Evolutionary conservation across 257 asterid species (phyloP), one percentile per base, ranked within the genome.

Genomic region (Scutellaria minor): DNA sequence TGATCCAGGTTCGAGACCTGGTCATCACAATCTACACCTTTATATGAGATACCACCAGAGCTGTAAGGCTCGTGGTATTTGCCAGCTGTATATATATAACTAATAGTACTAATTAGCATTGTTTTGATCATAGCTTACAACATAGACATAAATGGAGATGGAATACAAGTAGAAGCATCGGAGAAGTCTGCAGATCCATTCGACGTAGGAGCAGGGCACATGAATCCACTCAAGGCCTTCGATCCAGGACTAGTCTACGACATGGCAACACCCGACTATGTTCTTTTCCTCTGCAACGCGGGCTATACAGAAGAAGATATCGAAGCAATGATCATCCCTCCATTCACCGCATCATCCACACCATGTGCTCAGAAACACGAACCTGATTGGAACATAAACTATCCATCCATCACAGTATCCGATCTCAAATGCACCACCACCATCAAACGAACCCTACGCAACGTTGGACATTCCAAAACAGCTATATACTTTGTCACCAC

Each of bases 231-330:
- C 0, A 66, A 57, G 57, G 97, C 97, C 14, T 69, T 88, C 24
- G 86, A 88, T 73, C 97, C 97, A 0, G 93, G 97, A 6, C 87
- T 88, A 35, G 39, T 88, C 7, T 88, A 88, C 20, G 93, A 88
- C 73, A 81, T 77, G 72, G 68, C 72, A 0, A 70, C 79, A 0
- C 68, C 6, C 3, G 90, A 90, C 66, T 88, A 86, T 70, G 27
- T 87, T 14, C 18, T 18, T 9, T 78, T 86, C 59, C 75, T 90
- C 0, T 88, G 92, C 74, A 83, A 79, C 77, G 71, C 2, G 1
- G 86, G 85, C 0, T 83, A 79, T 24, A 58, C 85, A 0, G 66
- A 60, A 39, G 48, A 60, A 39, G 31, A 60, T 22, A 37, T 60
- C 3, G 12, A 60, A 35, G 48, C 48, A n/a, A 59, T 59, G 65